A percentile compares a stretch with the other conserved stretches of the same genome.
These are phyloP conservation scores for Suillus placidus DNA, from an alignment of 768 basidiomycete species.

Conservation along the genomic window DNA sequence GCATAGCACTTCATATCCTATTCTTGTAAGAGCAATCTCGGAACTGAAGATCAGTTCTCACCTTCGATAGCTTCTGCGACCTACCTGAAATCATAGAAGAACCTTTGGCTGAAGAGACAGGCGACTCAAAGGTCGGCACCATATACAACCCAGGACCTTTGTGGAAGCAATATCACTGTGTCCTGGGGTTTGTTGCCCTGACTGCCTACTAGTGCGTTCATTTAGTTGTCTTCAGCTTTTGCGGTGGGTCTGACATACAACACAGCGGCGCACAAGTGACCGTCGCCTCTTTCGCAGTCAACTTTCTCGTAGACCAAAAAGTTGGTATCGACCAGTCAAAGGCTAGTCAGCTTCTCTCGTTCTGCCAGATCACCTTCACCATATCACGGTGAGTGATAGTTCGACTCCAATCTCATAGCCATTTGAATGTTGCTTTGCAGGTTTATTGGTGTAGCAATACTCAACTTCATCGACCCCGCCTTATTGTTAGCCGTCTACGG, in stretches of 20 bases:
- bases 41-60: conserved; percentile 6
- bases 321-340: conserved; percentile 51
- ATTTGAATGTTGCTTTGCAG: conserved; percentile 30
- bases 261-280: conserved; percentile 62
- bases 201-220: conserved; percentile 61
- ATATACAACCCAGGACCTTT: conserved; percentile 22
- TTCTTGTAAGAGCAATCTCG: conserved; percentile 52
- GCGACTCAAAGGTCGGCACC: conserved; percentile 36
- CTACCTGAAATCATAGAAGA: conserved; percentile 74
- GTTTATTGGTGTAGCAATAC: conserved; percentile 61
- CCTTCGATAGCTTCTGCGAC: conserved; percentile 51
- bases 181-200: conserved; percentile 73
- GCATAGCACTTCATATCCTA: conserved; percentile 59
- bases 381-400: conserved; percentile 49
- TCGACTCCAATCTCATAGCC: neutral
- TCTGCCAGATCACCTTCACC: conserved; percentile 71
- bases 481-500: conserved; percentile 59
- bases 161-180: conserved; percentile 56
- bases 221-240: neutral
- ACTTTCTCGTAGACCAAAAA: conserved; percentile 65
- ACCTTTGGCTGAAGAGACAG: conserved; percentile 53
- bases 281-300: conserved; percentile 68
- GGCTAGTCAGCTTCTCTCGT: conserved; percentile 69
- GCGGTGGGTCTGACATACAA: conserved; percentile 3
- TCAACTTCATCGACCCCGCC: conserved; percentile 68